Evolutionary conservation across 2,329 filamentous ascomycete genomes (phyloP).

Genomic region (Paecilomyces sp.): DNA sequence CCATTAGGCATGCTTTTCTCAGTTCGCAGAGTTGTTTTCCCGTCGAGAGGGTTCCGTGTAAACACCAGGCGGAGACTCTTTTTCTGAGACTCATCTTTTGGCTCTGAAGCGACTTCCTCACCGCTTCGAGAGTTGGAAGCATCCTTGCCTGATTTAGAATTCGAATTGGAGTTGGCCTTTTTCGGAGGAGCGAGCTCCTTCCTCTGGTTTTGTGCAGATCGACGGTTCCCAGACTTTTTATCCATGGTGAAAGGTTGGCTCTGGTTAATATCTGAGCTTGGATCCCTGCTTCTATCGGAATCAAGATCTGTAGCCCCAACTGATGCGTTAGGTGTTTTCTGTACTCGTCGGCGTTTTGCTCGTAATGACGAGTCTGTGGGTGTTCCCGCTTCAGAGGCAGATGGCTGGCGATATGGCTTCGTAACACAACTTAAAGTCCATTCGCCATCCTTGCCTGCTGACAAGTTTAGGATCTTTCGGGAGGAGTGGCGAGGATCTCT

Average conservation of each 20-base stretch:
- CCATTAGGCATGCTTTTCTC: neutral
- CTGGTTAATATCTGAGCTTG: neutral
- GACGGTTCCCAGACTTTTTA: neutral
- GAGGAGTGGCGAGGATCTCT: neutral
- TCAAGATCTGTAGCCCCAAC: neutral
- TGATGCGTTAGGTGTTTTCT: neutral
- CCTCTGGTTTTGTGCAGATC: neutral
- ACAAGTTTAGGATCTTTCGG: conserved; percentile 1
- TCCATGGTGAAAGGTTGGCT: neutral
- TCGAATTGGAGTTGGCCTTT: neutral
- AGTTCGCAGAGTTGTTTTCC: neutral
- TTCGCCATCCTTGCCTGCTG: conserved; percentile 3
- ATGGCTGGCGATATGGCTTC: neutral
- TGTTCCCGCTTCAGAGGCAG: neutral
- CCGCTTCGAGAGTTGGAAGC: neutral
- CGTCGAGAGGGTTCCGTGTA: neutral
- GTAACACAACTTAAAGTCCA: neutral
- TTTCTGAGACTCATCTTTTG: neutral
- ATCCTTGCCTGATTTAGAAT: neutral
- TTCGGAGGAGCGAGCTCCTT: neutral
- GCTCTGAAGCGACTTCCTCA: neutral
- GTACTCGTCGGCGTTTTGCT: neutral
- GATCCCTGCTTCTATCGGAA: neutral
- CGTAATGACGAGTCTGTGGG: conserved; percentile 6
- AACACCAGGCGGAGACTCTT: neutral